Percentiles rank a stretch among this genome's conserved stretches.
Conservation (phyloP, 2,329 filamentous ascomycete species). For the Triangularia verruculosa region DNA sequence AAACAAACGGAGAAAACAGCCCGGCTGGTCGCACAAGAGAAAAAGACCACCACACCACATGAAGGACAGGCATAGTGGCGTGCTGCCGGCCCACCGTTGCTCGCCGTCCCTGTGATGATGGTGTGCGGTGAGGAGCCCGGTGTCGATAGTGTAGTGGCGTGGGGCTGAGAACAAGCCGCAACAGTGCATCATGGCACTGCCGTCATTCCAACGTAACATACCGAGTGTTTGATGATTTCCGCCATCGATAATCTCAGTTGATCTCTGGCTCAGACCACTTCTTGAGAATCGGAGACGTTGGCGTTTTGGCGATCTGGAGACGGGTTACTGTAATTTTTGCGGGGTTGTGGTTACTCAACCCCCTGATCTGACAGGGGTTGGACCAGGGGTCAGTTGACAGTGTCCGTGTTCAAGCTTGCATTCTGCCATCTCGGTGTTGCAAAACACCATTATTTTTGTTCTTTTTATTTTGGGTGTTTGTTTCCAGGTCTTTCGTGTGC, state of each 20-base stretch:
- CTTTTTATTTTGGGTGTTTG: background rate
- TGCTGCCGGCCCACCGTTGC: background rate
- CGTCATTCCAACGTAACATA: no score
- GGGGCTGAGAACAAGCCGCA: background rate
- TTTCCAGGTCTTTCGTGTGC: background rate
- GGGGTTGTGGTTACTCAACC: background rate
- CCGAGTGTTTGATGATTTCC: no score
- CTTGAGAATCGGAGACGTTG: background rate
- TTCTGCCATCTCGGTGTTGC: background rate
- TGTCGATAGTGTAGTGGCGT: background rate
- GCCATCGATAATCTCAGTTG: background rate
- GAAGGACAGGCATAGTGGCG: background rate
- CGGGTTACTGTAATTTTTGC: background rate
- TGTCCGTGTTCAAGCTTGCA: background rate
- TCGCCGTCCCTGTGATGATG: background rate
- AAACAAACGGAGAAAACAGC: background rate
- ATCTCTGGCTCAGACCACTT: background rate
- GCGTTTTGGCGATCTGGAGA: background rate
- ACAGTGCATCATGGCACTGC: background rate
- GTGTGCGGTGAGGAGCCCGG: background rate
- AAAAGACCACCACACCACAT: conserved; percentile 1
- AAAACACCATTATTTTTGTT: background rate
- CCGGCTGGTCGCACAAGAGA: background rate
- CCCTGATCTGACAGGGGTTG: background rate
- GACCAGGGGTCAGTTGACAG: background rate